Base-by-base conservation (phyloP, 139 green algal genomes). In the Chlamydomonas applanata region DNA sequence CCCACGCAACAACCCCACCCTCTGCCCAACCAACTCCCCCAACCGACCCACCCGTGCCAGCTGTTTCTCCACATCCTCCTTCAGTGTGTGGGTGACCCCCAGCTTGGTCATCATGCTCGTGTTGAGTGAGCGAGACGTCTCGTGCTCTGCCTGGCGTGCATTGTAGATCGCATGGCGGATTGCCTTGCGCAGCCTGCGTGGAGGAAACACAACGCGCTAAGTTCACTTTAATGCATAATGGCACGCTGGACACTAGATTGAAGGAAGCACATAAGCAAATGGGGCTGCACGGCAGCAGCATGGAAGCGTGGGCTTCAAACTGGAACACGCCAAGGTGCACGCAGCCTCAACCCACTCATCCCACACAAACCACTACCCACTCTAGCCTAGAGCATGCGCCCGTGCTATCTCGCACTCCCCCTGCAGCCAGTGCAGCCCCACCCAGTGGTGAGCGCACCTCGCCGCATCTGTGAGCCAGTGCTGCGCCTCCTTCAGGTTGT, bases 81-180 rank as follows among this genome's bases (percentile, higher is more conserved):
- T 73, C 14, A 79, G 53, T n/a, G 16, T 36, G 20, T 61, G 24
- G 1, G 74, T 79, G 32, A 1, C 35, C 5, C 59, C 61, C 30
- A 82, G 30, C 65, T 82, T 85, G 52, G 71, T 54, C 65, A 85
- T 71, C 80, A 85, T 85, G 45, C 32, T 73, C 67, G 24, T 54
- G 65, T 85, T 85, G 16, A 85, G 74, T 7, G 33, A 45, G 29
- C 62, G 54, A 1, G 75, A 45, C 33, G 72, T 66, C 32, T 73
- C 75, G 49, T 85, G 80, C 80, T 85, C 80, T 2, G 53, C 68
- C 14, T 69, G 19, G 32, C 80, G 80, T 22, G 88, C 83, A 56
- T 79, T 77, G 32, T 76, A 36, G 45, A 85, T 74, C 32, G 75
- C 71, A 59, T 78, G 72, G 32, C 72, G 68, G 59, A 81, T 63